A percentile compares a stretch with the other conserved stretches of the same genome.
Evolutionary conservation across 2,329 filamentous ascomycete species (phyloP).

Genomic region (Monosporascus ibericus): DNA sequence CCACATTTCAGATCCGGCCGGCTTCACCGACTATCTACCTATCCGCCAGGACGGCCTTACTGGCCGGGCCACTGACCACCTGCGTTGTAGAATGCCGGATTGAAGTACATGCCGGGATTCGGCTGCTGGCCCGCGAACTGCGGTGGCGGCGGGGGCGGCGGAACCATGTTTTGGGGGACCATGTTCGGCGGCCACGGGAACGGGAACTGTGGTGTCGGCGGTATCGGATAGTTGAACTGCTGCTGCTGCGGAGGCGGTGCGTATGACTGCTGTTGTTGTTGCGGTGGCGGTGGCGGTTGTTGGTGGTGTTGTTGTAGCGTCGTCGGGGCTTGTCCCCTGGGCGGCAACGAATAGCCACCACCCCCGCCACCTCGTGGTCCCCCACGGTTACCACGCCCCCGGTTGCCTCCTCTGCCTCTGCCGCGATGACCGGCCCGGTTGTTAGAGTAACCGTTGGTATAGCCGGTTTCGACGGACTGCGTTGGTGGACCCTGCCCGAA

Average conservation of each 20-base stretch:
- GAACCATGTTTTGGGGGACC: constrained; percentile 21
- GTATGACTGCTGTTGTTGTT: constrained; percentile 28
- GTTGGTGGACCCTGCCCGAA: constrained; percentile 45
- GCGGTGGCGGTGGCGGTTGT: constrained; percentile 27
- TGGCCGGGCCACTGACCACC: constrained; percentile 26
- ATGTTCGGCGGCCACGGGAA: constrained; percentile 37
- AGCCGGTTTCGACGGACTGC: constrained; percentile 29
- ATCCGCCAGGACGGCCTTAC: constrained; percentile 13
- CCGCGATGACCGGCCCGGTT: constrained; percentile 40
- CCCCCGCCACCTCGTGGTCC: constrained; percentile 31
- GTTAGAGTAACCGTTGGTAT: constrained; percentile 26
- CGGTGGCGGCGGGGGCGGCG: constrained; percentile 36
- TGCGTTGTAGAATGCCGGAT: constrained; percentile 42
- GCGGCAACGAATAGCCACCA: constrained; percentile 33
- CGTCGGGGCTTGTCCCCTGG: constrained; percentile 16
- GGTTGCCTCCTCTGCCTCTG: constrained; percentile 38
- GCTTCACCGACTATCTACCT: neutral
- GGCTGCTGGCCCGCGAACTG: constrained; percentile 31
- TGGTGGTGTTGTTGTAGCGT: constrained; percentile 24
- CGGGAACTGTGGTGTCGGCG: constrained; percentile 34
- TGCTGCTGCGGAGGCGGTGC: constrained; percentile 14
- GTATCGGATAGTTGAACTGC: constrained; percentile 24
- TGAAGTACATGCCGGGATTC: constrained; percentile 43
- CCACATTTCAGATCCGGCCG: too few relatives aligned
- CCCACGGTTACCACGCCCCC: constrained; percentile 33